Evolutionary conservation across 257 asterid species (phyloP), one percentile per base, ranked within the genome.

Genomic region (Verbascum thapsus): DNA sequence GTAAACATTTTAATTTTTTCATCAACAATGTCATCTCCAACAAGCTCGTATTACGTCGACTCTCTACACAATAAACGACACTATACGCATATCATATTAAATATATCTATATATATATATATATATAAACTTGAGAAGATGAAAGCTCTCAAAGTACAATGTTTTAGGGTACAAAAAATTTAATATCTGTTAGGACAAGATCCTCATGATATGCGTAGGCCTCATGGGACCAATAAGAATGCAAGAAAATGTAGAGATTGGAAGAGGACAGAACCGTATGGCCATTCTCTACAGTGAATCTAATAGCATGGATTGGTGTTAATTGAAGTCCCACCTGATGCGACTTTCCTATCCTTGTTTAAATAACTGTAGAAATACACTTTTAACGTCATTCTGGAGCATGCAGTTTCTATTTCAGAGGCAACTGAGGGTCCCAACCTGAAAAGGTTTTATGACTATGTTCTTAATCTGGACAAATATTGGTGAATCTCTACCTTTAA

Each of bases 401-500:
- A 0, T 35, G 26, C 61, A 60, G 55, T 73, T 67, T 54, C 78
- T 63, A 18, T 39, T 53, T 45, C 66, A 23, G 68, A 60, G 34
- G 18, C 60, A 44, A 60, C 70, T 30, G 38, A 48, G 45, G 45
- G 22, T 63, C 58, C 60, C 13, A 19, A 18, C 43, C 12, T 43
- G 23, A 17, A 54, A 61, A 61, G 74, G 7, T 20, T 53, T 44
- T 50, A 10, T 51, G 26, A 39, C 61, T 6, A 44, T 48, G 40
- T 72, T 37, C 56, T 66, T 42, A 26, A n/a, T 37, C 55, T 35
- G 75, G 61, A 16, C 57, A 22, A 54, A 37, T 47, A 38, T 20
- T n/a, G 3, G 9, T 6, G 8, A 30, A 52, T 53, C 44, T 11
- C 32, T 26, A 52, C 41, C 44, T 11, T 5, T 26, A 26, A 26